These are phyloP conservation scores for Mycena epipterygia DNA, from an alignment of 768 basidiomycete species.

Conservation along the genomic window DNA sequence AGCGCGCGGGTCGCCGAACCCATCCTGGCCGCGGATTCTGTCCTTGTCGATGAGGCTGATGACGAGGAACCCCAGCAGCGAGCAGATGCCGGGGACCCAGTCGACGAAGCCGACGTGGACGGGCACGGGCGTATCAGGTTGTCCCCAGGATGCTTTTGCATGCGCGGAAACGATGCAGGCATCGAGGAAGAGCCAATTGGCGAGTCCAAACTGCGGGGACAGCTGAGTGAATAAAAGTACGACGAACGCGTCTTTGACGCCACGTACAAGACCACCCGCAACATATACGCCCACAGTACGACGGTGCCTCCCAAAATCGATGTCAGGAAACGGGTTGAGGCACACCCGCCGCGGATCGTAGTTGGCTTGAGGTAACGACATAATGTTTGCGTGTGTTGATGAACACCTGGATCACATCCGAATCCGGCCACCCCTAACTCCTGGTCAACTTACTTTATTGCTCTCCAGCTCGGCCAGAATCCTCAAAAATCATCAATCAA, in stretches of 20 bases:
- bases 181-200: constrained; percentile 96
- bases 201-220: constrained; percentile 85
- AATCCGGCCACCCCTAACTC: too few species aligned
- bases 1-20: constrained; percentile 83
- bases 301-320: constrained; percentile 82
- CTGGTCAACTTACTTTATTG: too few species aligned
- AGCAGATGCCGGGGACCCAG: constrained; percentile 98
- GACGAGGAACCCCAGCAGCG: constrained; percentile 91
- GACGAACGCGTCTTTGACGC: not conserved
- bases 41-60: constrained; percentile 97
- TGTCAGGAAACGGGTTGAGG: constrained; percentile 85
- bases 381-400: too few species aligned
- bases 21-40: constrained; percentile 82
- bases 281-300: constrained; percentile 91
- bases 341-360: constrained; percentile 32
- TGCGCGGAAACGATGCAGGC: constrained; percentile 92
- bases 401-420: too few species aligned
- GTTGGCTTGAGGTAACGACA: constrained; percentile 20
- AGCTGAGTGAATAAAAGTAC: constrained; percentile 1
- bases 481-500: too few species aligned
- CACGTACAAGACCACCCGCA: constrained; percentile 90
- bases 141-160: constrained; percentile 80
- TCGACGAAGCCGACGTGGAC: constrained; percentile 92
- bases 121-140: constrained; percentile 72
- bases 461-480: too few species aligned